Base-by-base conservation (phyloP, 345 rosid genomes). In the Tarenaya hassleriana region DNA sequence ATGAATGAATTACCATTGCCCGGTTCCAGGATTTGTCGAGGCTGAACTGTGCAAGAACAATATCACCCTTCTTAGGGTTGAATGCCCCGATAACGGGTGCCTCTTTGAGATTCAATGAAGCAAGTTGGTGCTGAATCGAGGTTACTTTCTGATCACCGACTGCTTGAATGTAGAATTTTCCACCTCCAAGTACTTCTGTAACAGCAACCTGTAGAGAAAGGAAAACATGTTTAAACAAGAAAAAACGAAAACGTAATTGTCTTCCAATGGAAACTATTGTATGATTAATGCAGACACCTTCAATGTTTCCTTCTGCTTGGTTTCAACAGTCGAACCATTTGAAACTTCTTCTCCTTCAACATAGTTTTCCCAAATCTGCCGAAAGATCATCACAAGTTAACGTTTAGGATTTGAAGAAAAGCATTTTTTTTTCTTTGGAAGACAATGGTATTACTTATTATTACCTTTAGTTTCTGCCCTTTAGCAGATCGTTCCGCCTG, bases 21-120 rank as follows among this genome's bases (percentile, higher is more conserved):
- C 99, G 71, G 64, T 94, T 94, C 99, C 99, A 94, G 37, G 99
- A 86, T 59, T 82, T 82, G 58, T 94, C 99, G 21, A 82, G 81
- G 50, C 97, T 88, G 72, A 82, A 86, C 72, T 86, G 99, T 53
- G 99, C 96, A 58, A 94, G 95, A 40, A 94, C 86, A 46, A 77
- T 60, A 41, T 90, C 97, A 55, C 94, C 96, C 76, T 68, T 90
- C 74, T 79, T 86, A 7, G 97, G 97, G 58, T 73, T 83, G 42
- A 90, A 90, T 18, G 96, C 76, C 45, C 91, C 97, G 32, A 86
- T 60, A 10, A 86, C 76, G 10, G 97, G 95, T 73, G 91, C 72
- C 39, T 82, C 95, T 64, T 69, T 78, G 29, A 86, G 61, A 73
- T 51, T 86, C 55, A 90, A 60, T 14, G 91, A 76, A 10, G 78